phyloP scores from a whole-genome alignment of 2,329 filamentous ascomycete species.

The Fulvia fulva region DNA sequence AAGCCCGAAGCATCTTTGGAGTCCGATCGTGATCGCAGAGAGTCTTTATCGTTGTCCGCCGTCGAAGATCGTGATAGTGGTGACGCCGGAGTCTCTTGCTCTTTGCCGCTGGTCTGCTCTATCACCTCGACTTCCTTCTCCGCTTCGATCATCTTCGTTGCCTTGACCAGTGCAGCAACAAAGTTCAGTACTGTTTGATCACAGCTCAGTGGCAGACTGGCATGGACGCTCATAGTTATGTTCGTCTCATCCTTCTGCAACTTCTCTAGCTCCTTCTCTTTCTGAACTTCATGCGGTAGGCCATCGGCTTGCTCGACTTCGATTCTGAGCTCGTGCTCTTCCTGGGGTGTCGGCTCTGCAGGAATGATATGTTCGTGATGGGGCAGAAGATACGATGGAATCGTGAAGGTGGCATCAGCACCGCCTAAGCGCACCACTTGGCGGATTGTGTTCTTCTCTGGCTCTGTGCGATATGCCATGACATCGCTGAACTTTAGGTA shows the following conservation, averaged over 20 bases:
- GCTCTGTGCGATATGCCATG: slow-evolving; percentile 48
- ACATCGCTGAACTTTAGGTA: slow-evolving; percentile 46
- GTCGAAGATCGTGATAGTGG: slow-evolving; percentile 22
- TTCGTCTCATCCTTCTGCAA: slow-evolving; percentile 46
- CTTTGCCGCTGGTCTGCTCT: background rate
- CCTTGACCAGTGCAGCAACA: slow-evolving; percentile 53
- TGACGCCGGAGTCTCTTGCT: slow-evolving; percentile 10
- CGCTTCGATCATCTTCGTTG: slow-evolving; percentile 54
- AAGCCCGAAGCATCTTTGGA: slow-evolving; percentile 15
- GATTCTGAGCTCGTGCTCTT: slow-evolving; percentile 34
- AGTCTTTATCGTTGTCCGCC: slow-evolving; percentile 27
- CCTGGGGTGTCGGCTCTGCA: slow-evolving; percentile 34
- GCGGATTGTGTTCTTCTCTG: slow-evolving; percentile 40
- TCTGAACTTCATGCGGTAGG: slow-evolving; percentile 41
- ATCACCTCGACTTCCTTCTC: slow-evolving; percentile 43
- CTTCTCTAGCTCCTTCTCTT: slow-evolving; percentile 39
- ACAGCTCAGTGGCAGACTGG: slow-evolving; percentile 47
- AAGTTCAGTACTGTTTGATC: slow-evolving; percentile 53
- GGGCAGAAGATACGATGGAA: slow-evolving; percentile 50
- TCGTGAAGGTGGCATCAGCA: slow-evolving; percentile 46
- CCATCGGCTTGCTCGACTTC: slow-evolving; percentile 43
- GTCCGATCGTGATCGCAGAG: background rate
- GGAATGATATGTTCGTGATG: slow-evolving; percentile 54
- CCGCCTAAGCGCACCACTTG: slow-evolving; percentile 51
- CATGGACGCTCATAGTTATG: slow-evolving; percentile 48